These are phyloP conservation scores for Boletus hoseneyae DNA, from an alignment of 1,284 basidiomycete genomes.

Conservation along the genomic window DNA sequence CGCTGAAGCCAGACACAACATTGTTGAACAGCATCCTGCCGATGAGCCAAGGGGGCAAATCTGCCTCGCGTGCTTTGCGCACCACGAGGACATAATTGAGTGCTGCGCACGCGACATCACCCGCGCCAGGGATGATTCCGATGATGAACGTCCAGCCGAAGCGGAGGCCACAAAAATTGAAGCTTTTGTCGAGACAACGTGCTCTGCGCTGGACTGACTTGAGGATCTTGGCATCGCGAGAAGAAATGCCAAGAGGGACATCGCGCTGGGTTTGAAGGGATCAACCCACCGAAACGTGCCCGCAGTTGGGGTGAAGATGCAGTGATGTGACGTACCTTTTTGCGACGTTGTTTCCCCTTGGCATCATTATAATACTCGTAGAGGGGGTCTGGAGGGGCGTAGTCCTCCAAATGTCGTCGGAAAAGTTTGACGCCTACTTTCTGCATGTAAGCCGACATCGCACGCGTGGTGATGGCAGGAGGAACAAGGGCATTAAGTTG, in stretches of 20 bases:
- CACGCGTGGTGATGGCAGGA: background rate
- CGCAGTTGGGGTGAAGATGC: background rate
- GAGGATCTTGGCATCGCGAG: conserved; percentile 74
- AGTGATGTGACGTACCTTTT: conserved; percentile 47
- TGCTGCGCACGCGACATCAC: conserved; percentile 60
- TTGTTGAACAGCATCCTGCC: conserved; percentile 81
- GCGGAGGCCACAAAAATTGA: conserved; percentile 76
- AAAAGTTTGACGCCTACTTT: conserved; percentile 59
- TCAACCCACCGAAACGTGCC: background rate
- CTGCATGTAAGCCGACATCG: conserved; percentile 40
- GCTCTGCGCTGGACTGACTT: conserved; percentile 76
- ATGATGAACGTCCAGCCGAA: conserved; percentile 89
- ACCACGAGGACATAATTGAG: conserved; percentile 82
- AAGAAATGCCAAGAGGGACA: conserved; percentile 75
- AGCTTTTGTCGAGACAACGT: conserved; percentile 90
- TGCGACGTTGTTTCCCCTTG: conserved; percentile 63
- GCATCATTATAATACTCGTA: conserved; percentile 74
- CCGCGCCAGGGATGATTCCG: conserved; percentile 71
- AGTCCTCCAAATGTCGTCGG: conserved; percentile 57
- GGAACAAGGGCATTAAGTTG: background rate
- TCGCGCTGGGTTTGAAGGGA: conserved; percentile 47
- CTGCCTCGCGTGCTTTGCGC: conserved; percentile 71
- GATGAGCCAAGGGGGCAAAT: conserved; percentile 65
- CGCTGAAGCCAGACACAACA: conserved; percentile 65
- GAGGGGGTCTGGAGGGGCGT: conserved; percentile 72